These are phyloP conservation scores for Kodamaea sagamina DNA, from an alignment of 805 yeast species.

Conservation along the genomic window DNA sequence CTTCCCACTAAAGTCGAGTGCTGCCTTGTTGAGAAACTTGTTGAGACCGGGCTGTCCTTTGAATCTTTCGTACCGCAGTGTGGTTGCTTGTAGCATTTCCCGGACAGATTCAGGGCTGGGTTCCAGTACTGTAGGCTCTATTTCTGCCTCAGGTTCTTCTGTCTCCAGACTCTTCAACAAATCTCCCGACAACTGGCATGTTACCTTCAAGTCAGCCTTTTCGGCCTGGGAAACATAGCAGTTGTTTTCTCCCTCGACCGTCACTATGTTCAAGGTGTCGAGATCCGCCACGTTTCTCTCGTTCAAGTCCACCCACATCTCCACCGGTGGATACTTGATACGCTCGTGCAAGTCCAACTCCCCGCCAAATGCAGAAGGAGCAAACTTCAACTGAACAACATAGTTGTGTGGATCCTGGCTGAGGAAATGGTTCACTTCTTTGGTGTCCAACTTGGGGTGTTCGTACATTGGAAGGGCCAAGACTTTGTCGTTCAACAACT, in stretches of 20 bases:
- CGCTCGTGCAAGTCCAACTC: conserved; percentile 16
- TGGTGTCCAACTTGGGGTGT: conserved; percentile 14
- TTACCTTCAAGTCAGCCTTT: conserved; percentile 47
- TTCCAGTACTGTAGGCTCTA: neutral
- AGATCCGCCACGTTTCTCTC: conserved; percentile 38
- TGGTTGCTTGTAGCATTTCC: conserved; percentile 21
- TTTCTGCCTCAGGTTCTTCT: conserved; percentile 14
- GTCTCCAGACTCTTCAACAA: conserved; percentile 19
- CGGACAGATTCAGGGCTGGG: conserved; percentile 8
- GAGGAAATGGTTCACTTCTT: conserved; percentile 25
- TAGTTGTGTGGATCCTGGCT: conserved; percentile 27
- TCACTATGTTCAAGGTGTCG: conserved; percentile 42
- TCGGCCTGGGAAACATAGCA: conserved; percentile 46
- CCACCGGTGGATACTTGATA: conserved; percentile 52
- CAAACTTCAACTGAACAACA: conserved; percentile 45
- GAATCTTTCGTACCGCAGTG: conserved; percentile 31
- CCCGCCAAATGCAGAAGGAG: conserved; percentile 43
- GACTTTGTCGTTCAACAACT: conserved; percentile 33
- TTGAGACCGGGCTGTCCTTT: conserved; percentile 44
- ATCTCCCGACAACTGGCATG: conserved; percentile 40
- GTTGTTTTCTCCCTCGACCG: conserved; percentile 48
- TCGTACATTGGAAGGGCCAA: conserved; percentile 32
- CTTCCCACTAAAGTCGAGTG: conserved; percentile 44
- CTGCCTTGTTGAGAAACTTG: conserved; percentile 38
- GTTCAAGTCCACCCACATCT: conserved; percentile 53